Conservation (phyloP, 2,329 filamentous ascomycete species). For the Mycosphaerelloides madeirae region DNA sequence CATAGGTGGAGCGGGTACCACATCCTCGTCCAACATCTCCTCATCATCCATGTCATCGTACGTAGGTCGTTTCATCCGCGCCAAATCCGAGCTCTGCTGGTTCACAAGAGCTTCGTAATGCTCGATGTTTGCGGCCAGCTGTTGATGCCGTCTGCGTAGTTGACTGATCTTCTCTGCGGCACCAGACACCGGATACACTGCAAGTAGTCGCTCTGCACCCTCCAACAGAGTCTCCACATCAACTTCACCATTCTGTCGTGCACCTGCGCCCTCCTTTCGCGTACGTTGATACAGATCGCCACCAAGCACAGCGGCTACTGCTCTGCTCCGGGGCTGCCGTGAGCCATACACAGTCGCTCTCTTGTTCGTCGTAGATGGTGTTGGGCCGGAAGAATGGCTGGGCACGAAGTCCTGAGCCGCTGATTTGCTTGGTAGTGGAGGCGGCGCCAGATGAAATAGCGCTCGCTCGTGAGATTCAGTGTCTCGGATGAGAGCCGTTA, state of each 20-base stretch:
- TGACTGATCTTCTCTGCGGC: conserved; percentile 70
- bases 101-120: conserved; percentile 78
- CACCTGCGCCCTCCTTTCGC: conserved; percentile 52
- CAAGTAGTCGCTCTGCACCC: conserved; percentile 84
- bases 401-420: conserved; percentile 37
- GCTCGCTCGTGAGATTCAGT: conserved; percentile 92
- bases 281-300: conserved; percentile 82
- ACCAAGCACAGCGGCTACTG: conserved; percentile 84
- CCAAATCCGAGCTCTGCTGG: conserved; percentile 69
- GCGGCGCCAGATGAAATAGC: conserved; percentile 83
- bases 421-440: conserved; percentile 46
- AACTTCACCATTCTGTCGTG: conserved; percentile 58
- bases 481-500: conserved; percentile 89
- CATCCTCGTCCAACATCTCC: conserved; percentile 47
- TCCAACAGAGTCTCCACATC: conserved; percentile 80
- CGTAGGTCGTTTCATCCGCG: conserved; percentile 60
- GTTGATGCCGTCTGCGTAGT: conserved; percentile 65
- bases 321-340: conserved; percentile 64
- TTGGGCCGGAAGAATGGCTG: conserved; percentile 7
- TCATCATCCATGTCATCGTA: conserved; percentile 21
- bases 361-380: conserved; percentile 26
- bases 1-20: conserved; percentile 39
- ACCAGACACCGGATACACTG: conserved; percentile 78
- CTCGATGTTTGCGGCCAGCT: conserved; percentile 67
- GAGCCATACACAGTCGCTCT: conserved; percentile 46